Evolutionary conservation across 2,329 filamentous ascomycete species (phyloP).

Genomic region (Raffaelea albimanens): DNA sequence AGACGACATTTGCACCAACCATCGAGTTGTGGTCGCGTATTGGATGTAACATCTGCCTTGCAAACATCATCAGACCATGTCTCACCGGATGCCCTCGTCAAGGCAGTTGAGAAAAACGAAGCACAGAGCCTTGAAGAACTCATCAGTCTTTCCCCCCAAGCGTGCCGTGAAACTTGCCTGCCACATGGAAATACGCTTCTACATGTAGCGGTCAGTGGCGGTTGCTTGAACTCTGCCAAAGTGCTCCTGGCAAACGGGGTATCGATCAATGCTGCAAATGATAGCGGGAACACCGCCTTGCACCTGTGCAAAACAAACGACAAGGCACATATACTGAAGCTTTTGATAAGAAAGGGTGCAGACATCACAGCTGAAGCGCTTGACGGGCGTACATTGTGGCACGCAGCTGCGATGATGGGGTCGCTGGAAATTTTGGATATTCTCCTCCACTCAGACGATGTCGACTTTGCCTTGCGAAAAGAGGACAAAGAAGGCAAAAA

Average conservation of each 20-base stretch:
- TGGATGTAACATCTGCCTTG: not conserved
- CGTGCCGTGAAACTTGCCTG: not conserved
- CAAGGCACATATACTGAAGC: not conserved
- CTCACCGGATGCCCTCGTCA: not conserved
- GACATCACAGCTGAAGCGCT: not conserved
- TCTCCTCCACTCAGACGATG: constrained; percentile 8
- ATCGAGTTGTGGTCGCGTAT: not conserved
- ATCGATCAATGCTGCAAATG: not conserved
- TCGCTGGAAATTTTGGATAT: not conserved
- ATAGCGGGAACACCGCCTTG: not conserved
- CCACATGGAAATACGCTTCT: not conserved
- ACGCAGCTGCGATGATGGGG: not conserved
- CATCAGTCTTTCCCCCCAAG: not conserved
- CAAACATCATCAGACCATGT: not conserved
- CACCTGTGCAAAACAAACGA: not conserved
- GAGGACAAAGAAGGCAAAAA: not conserved
- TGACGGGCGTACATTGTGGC: not conserved
- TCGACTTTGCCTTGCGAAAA: constrained; percentile 4
- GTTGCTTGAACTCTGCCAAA: not conserved
- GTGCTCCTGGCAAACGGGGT: not conserved
- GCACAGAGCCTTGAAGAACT: not conserved
- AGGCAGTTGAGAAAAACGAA: not conserved
- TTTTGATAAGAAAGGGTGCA: not conserved
- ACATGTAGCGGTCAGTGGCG: not conserved
- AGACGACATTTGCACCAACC: not conserved